phyloP scores from a whole-genome alignment of 2,329 filamentous ascomycete genomes.

The Aspergillus uvarum region DNA sequence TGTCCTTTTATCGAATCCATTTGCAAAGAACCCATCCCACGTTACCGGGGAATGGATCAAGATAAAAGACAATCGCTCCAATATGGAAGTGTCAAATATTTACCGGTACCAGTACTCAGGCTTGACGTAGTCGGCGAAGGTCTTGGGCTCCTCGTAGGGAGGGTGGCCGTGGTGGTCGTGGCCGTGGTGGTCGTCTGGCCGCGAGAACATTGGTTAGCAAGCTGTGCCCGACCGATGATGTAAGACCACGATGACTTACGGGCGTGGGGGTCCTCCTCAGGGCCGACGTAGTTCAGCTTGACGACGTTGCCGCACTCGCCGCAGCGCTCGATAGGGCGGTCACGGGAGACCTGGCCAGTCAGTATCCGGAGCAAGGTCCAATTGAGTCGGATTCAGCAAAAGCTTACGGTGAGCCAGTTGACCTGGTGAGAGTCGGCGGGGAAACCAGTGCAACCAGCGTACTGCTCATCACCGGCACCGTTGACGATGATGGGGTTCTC shows the following conservation, averaged over 20 bases:
- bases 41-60: neutral
- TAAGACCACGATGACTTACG: conserved; percentile 36
- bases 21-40: neutral
- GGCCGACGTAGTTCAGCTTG: conserved; percentile 96
- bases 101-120: conserved; percentile 81
- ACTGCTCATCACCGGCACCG: conserved; percentile 94
- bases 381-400: neutral
- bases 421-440: conserved; percentile 90
- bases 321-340: conserved; percentile 92
- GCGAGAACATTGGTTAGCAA: conserved; percentile 17
- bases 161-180: conserved; percentile 44
- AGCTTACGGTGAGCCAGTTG: conserved; percentile 81
- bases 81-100: conserved; percentile 27
- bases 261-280: conserved; percentile 69
- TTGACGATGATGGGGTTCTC: conserved; percentile 87
- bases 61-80: conserved; percentile 15
- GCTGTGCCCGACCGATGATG: neutral
- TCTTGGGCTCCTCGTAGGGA: conserved; percentile 80
- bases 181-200: conserved; percentile 41
- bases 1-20: neutral
- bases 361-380: conserved; percentile 20
- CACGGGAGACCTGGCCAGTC: conserved; percentile 67
- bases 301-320: conserved; percentile 93
- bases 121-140: conserved; percentile 93
- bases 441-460: conserved; percentile 90